phyloP scores from a whole-genome alignment of 768 basidiomycete genomes.

The Phlegmacium glaucopus region DNA sequence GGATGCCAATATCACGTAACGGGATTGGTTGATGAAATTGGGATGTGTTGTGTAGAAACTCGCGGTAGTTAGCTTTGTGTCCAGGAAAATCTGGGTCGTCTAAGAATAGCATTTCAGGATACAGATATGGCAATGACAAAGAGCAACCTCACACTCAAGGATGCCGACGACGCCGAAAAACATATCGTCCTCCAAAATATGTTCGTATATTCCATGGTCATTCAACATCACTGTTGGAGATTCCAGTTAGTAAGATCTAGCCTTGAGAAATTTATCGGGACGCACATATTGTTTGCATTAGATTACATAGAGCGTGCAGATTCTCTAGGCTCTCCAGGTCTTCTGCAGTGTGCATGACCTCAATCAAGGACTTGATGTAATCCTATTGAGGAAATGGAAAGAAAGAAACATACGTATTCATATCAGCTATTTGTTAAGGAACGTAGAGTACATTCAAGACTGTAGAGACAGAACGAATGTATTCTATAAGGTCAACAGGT shows the following conservation, averaged over 20 bases:
- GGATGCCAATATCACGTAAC: constrained; percentile 71
- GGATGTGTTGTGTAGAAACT: constrained; percentile 81
- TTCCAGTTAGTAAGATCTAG: neutral
- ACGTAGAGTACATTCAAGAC: constrained; percentile 14
- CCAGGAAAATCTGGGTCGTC: constrained; percentile 96
- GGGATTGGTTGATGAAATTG: constrained; percentile 87
- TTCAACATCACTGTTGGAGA: constrained; percentile 78
- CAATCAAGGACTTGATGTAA: constrained; percentile 84
- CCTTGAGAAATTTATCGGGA: constrained; percentile 3
- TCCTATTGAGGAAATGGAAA: constrained; percentile 46
- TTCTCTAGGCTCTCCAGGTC: constrained; percentile 90
- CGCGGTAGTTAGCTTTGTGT: constrained; percentile 97
- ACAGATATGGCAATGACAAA: constrained; percentile 8
- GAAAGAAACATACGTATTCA: constrained; percentile 19
- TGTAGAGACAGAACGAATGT: constrained; percentile 11
- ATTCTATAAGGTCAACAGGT: constrained; percentile 13
- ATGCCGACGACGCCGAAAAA: constrained; percentile 94
- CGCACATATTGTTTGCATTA: constrained; percentile 93
- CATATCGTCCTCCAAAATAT: constrained; percentile 88
- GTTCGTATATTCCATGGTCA: constrained; percentile 92
- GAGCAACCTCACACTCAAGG: constrained; percentile 81
- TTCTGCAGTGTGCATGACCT: constrained; percentile 85
- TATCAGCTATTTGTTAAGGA: constrained; percentile 24
- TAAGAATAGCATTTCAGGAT: constrained; percentile 26
- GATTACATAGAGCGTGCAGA: constrained; percentile 83